Base-by-base conservation (phyloP, 306 rosid genomes). In the Cicer judaicum region DNA sequence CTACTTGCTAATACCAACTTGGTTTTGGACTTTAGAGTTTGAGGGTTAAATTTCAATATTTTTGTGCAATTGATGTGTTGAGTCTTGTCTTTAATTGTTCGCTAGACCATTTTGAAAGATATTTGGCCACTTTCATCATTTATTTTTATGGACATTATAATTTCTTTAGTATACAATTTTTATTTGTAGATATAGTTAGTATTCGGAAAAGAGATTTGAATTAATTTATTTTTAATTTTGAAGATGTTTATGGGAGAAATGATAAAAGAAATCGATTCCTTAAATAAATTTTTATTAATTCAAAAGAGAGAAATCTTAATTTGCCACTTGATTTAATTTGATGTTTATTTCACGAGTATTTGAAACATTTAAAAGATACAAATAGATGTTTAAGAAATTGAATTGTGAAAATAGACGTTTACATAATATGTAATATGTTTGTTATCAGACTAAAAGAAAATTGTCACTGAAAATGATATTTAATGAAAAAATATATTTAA, bases 21-120 rank as follows among this genome's bases (percentile, higher is more conserved):
- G 84, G 80, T 74, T 44, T 79, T 82, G 73, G 82, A 64, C 76
- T 79, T 85, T 78, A 71, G 78, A 87, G 66, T 55, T n/a, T n/a
- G 3, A 34, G 10, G 52, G 55, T 49, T 55, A 34, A 34, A 49
- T 18, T 64, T 56, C 68, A 59, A 46, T 68, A 3, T 65, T 73
- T 48, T 55, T 76, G 50, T 70, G 64, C 65, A 72, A 67, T 8
- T 73, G 13, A 71, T 65, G 8, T 21, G 40, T 61, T 19, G 9
- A 21, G 24, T 54, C 39, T 24, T 60, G 8, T 44, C 0, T 14
- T 9, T 16, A 49, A 36, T 65, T 61, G 63, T 47, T 73, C 34
- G 40, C 73, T 77, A 68, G 34, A 34, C 2, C 13, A 5, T 1
- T 43, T 70, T 59, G 19, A 2, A 49, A 13, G 4, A 10, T 14